Evolutionary conservation across 768 basidiomycete genomes (phyloP).

Genomic region (Tephrocybe sp.): DNA sequence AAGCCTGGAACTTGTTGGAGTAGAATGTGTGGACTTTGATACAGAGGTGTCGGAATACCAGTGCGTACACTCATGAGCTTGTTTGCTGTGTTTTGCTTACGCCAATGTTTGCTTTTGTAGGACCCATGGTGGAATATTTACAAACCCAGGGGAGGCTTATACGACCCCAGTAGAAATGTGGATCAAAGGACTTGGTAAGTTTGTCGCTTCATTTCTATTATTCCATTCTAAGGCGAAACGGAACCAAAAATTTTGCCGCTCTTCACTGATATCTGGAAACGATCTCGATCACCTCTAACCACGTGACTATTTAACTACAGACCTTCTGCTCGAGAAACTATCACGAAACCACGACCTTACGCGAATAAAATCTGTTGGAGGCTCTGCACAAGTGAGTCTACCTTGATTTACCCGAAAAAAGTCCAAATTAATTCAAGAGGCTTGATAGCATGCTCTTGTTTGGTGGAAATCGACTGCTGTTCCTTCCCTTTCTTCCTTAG

Average conservation of each 20-base stretch:
- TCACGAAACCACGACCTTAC: conserved; percentile 65
- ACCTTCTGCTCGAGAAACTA: conserved; percentile 74
- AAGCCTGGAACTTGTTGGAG: conserved; percentile 75
- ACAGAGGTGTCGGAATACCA: conserved; percentile 75
- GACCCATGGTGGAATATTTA: conserved; percentile 85
- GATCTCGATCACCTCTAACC: conserved; percentile 30
- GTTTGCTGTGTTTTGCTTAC: conserved; percentile 2
- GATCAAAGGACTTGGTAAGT: conserved; percentile 81
- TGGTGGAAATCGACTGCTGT: conserved; percentile 86
- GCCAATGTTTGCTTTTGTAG: conserved; percentile 34
- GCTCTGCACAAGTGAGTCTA: conserved; percentile 66
- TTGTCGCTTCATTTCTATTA: conserved; percentile 13
- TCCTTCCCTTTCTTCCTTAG: conserved; percentile 68
- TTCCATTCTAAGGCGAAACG: conserved; percentile 31
- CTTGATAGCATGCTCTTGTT: conserved; percentile 61
- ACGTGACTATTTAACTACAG: conserved; percentile 34
- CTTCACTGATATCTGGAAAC: conserved; percentile 26
- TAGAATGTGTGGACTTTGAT: conserved; percentile 84
- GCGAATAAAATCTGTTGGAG: conserved; percentile 73
- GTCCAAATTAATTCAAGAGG: background rate
- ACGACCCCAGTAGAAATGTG: conserved; percentile 91
- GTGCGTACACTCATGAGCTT: conserved; percentile 42
- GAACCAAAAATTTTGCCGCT: conserved; percentile 59
- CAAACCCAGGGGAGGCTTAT: conserved; percentile 81
- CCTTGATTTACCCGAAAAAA: background rate